These are phyloP conservation scores for Aureobasidium sp. DNA, from an alignment of 2,329 filamentous ascomycete species.

Conservation along the genomic window DNA sequence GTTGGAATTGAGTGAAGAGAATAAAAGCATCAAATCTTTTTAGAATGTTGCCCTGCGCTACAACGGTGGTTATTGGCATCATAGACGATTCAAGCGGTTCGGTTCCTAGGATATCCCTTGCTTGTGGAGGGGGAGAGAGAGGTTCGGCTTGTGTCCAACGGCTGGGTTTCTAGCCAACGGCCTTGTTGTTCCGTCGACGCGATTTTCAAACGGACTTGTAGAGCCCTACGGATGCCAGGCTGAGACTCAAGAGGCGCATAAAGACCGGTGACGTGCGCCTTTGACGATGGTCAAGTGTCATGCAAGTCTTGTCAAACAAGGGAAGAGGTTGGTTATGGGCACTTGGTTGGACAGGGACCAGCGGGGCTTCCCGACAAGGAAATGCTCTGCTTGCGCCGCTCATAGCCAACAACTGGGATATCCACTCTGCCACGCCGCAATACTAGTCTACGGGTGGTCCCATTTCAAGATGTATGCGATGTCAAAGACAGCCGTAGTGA, in stretches of 20 bases:
- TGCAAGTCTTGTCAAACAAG: slow-evolving; percentile 2
- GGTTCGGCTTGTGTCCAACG: slow-evolving; percentile 13
- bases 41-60: slow-evolving; percentile 12
- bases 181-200: slow-evolving; percentile 7
- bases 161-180: not conserved
- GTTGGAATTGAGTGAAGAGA: not conserved
- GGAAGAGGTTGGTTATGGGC: not conserved
- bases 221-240: not conserved
- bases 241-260: not conserved
- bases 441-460: not conserved
- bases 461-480: not conserved
- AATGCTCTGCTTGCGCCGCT: not conserved
- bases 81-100: not conserved
- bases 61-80: slow-evolving; percentile 7
- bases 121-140: not conserved
- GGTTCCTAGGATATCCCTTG: slow-evolving; percentile 10
- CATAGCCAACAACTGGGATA: not conserved
- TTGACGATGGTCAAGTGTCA: slow-evolving; percentile 6
- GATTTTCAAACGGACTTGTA: not conserved
- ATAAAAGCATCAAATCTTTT: not conserved
- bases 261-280: not conserved
- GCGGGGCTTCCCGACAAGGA: not conserved
- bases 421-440: not conserved
- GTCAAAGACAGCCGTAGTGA: not conserved
- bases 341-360: not conserved